Conservation (phyloP, 805 yeast genomes). For the fission yeast (Schizosaccharomyces pombe) region DNA sequence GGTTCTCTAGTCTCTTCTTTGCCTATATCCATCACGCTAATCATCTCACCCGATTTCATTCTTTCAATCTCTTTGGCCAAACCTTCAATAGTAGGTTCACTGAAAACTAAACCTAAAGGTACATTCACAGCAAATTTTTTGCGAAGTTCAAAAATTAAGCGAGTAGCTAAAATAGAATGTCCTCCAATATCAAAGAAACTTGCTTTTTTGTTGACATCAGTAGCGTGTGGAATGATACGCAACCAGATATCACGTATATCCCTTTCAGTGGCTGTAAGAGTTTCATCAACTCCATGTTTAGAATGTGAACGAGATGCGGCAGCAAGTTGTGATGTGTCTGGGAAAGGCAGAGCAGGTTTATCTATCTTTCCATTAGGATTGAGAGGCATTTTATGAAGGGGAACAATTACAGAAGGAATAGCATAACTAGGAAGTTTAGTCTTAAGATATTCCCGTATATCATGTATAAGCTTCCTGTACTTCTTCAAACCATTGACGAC, state of each 20-base stretch:
- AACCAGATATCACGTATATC: conserved; percentile 67
- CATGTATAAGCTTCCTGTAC: conserved; percentile 54
- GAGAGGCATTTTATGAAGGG: conserved; percentile 63
- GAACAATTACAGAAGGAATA: conserved; percentile 76
- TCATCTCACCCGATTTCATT: conserved; percentile 26
- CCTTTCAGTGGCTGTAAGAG: conserved; percentile 40
- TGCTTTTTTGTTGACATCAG: conserved; percentile 57
- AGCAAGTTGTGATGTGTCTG: conserved; percentile 65
- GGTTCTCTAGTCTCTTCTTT: conserved; percentile 14
- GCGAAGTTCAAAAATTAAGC: conserved; percentile 84
- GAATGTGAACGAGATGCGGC: conserved; percentile 36
- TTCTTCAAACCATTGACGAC: conserved; percentile 58
- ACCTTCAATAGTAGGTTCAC: conserved; percentile 58
- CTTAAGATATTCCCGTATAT: conserved; percentile 59
- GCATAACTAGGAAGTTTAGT: conserved; percentile 83
- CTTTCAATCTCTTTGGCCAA: conserved; percentile 55
- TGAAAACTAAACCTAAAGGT: conserved; percentile 77
- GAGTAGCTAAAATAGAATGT: conserved; percentile 86
- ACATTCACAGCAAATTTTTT: conserved; percentile 54
- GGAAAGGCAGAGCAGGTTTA: conserved; percentile 90
- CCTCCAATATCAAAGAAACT: conserved; percentile 96
- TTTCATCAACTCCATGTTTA: conserved; percentile 16
- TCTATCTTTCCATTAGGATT: conserved; percentile 97
- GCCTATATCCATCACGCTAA: conserved; percentile 8
- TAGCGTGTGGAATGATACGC: conserved; percentile 59